A percentile compares a stretch with the other conserved stretches of the same genome.
Evolutionary conservation across 2,329 filamentous ascomycete species (phyloP).

Genomic region (Hypomyces perniciosus): DNA sequence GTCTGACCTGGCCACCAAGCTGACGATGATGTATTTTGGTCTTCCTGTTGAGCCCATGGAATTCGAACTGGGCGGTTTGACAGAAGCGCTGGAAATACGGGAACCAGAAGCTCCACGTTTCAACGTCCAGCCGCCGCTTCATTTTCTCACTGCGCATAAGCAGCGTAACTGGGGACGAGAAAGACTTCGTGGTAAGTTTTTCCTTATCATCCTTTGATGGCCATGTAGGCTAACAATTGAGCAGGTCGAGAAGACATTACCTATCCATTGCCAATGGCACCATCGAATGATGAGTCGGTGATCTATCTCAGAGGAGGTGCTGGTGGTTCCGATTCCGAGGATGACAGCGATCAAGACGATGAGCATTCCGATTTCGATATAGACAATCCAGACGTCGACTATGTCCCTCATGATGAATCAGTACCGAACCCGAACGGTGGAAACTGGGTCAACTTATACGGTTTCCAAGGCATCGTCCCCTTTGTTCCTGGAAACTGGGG

Average conservation of each 20-base stretch:
- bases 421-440: not conserved
- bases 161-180: conserved; percentile 26
- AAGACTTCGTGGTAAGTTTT: conserved; percentile 15
- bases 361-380: not conserved
- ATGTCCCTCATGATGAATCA: not conserved
- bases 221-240: not conserved
- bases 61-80: conserved; percentile 20
- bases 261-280: not conserved
- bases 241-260: not conserved
- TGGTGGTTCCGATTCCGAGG: not conserved
- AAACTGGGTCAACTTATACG: conserved; percentile 17
- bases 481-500: conserved; percentile 18
- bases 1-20: conserved; percentile 32
- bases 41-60: conserved; percentile 36
- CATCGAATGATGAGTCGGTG: not conserved
- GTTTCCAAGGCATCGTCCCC: conserved; percentile 28
- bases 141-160: conserved; percentile 27
- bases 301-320: conserved; percentile 8
- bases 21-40: conserved; percentile 43
- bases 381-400: not conserved
- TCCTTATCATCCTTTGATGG: no score
- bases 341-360: not conserved
- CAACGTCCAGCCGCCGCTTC: conserved; percentile 23
- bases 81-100: conserved; percentile 16
- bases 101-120: conserved; percentile 13